Conservation (phyloP, 495 filamentous ascomycete genomes). For the Penicillium waksmanii region DNA sequence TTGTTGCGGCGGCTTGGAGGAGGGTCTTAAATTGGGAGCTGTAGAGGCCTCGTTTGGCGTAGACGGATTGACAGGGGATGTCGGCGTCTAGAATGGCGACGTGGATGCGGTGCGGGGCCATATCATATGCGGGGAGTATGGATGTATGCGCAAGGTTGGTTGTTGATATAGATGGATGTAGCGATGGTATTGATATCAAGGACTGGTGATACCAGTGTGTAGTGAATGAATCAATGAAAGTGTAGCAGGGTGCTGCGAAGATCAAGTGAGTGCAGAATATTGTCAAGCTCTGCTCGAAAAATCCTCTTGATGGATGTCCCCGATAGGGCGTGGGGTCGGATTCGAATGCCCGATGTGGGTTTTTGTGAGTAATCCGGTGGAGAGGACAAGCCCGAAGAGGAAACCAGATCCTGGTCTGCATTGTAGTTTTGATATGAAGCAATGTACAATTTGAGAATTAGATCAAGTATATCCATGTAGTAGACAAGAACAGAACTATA, state of each 20-base stretch:
- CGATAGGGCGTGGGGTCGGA: constrained; percentile 20
- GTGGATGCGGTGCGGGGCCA: constrained; percentile 32
- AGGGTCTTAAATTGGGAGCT: constrained; percentile 42
- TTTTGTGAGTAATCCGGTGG: constrained; percentile 25
- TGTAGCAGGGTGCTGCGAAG: too few relatives aligned
- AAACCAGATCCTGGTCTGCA: constrained; percentile 19
- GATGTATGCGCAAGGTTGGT: neutral
- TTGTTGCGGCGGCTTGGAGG: constrained; percentile 36
- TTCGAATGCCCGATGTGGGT: constrained; percentile 28
- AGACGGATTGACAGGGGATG: constrained; percentile 41
- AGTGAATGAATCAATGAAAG: too few relatives aligned
- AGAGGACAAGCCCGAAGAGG: constrained; percentile 19
- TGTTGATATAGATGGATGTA: neutral
- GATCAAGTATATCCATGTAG: neutral
- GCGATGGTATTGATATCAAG: too few relatives aligned
- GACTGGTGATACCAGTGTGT: too few relatives aligned
- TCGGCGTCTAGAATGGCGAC: constrained; percentile 48
- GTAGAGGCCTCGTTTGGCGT: constrained; percentile 40
- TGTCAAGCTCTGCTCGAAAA: too few relatives aligned
- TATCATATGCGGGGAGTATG: neutral
- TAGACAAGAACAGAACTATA: neutral
- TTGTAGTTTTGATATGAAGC: too few relatives aligned
- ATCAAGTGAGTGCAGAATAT: too few relatives aligned
- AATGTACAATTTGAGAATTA: too few relatives aligned
- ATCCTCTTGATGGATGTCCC: neutral